Base-by-base conservation (phyloP, 2,329 filamentous ascomycete genomes). In the Sporothrix mexicana region DNA sequence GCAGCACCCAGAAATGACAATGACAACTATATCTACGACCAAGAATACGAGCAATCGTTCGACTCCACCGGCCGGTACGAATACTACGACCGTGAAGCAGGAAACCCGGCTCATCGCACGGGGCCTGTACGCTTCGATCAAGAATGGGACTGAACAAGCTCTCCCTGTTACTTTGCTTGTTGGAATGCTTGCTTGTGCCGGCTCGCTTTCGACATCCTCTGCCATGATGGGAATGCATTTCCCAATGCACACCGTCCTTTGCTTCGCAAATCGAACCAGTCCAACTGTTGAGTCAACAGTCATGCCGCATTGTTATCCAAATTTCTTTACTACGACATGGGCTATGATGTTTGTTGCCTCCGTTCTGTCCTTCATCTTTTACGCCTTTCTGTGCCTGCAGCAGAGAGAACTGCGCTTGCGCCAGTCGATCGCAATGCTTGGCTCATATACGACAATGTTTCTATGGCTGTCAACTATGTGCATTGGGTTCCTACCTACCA, bases 261-360 rank as follows among this genome's bases (percentile, higher is more conserved):
- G 71, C 62, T 61, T 30, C 7, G 73, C 23, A 1, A 45, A 15
- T 7, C 23, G 68, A 6, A 3, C 15, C 13, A 43, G 36, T 5
- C 43, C 12, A n/a, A 55, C 49, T 20, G 6, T 25, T 9, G n/a
- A 17, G 25, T 6, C n/a, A 12, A 25, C 25, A 5, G 20, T 51
- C 12, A 10, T 7, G 41, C 15, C 53, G 12, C 3, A 10, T 0
- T 76, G 75, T 71, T 73, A 75, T n/a, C 72, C 74, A 67, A 76
- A 75, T 61, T 76, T 76, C 30, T 76, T 75, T 55, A 6, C 72
- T 2, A 70, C 73, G 3, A 74, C 74, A 17, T 76, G 73, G 75
- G 15, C 73, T 17, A 30, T 73, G 13, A 30, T 61, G 3, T 67
- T 75, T 30, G 47, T 15, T 12, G 43, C 72, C 5, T 64, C 74